Base-by-base conservation (phyloP, 495 filamentous ascomycete genomes). In the Talaromyces borbonicus region DNA sequence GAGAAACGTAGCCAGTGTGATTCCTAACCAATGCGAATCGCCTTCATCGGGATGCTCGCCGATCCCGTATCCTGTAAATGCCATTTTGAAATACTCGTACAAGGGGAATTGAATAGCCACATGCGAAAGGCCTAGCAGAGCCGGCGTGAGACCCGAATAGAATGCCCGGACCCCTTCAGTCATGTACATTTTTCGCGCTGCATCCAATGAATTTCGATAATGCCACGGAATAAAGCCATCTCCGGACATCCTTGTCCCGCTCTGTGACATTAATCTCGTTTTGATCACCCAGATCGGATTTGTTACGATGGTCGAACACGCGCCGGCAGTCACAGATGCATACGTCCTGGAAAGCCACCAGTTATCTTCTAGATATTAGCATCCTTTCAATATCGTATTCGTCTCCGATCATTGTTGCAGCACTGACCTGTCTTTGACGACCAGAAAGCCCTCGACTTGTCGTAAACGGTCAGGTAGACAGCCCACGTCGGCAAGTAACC, bases 261-360 rank as follows among this genome's bases (percentile, higher is more conserved):
- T 78, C 56, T 97, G 90, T 3, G 93, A 92, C 90, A 96, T 96
- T 30, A 99, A 74, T 49, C 92, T 77, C 25, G 92, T 99, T 60
- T 99, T 99, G 66, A 99, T 94, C 22, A 99, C 93, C 92, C 92
- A 99, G 48, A 99, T 99, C 0, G 92, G 92, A 63, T 99, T 99
- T n/a, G 92, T 99, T 46, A 77, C 85, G 50, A 97, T 77, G 3
- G 93, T 97, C 45, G 87, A 94, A 60, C 85, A 95, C 45, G 82
- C 87, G 14, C 92, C 92, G 25, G 88, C 92, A 29, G 85, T 79
- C 49, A 99, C 75, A 18, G 93, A 92, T 20, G 93, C 90, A 64
- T 76, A 74, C 14, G 78, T 70, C 53, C 80, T 73, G 43, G 76
- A 71, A 27, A 82, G 55, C 69, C 77, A 80, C 64, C 74, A 75